phyloP scores from a whole-genome alignment of 2,329 filamentous ascomycete species.

The Neofusicoccum cordaticola region DNA sequence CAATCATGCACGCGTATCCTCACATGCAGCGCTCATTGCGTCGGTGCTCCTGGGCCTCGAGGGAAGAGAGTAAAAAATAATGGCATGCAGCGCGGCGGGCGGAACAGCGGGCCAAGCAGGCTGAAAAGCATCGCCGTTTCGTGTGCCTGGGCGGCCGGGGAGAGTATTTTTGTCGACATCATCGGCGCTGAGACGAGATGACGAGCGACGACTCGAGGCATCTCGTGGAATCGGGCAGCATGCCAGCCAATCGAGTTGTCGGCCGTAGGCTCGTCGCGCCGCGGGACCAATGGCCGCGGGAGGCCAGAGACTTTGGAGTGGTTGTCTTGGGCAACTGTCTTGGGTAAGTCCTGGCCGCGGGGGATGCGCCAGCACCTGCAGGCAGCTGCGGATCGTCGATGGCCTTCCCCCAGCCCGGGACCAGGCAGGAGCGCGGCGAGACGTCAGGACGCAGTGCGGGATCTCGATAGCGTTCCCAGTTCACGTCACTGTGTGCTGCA shows the following conservation, averaged over 20 bases:
- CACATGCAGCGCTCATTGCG: conserved; percentile 2
- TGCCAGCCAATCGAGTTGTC: not conserved
- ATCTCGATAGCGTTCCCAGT: not conserved
- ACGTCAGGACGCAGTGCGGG: not conserved
- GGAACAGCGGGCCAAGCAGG: not conserved
- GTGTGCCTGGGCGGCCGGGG: not conserved
- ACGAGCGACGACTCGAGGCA: not conserved
- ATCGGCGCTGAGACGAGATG: too few relatives aligned
- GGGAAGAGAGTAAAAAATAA: not conserved
- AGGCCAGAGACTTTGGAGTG: not conserved
- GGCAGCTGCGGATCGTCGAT: conserved; percentile 4
- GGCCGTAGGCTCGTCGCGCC: not conserved
- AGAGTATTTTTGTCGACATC: not conserved
- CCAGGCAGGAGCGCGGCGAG: not conserved
- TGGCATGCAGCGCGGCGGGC: not conserved
- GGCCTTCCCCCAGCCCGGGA: not conserved
- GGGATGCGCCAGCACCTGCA: conserved; percentile 2
- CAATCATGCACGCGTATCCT: conserved; percentile 3
- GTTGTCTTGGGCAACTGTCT: not conserved
- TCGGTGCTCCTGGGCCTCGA: not conserved
- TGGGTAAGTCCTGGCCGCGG: not conserved
- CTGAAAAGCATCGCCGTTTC: conserved; percentile 4
- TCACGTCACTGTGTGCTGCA: not conserved
- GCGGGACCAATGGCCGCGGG: not conserved
- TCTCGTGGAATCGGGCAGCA: not conserved